Evolutionary conservation across 2,329 filamentous ascomycete species (phyloP), one percentile per base, ranked within the genome.

Genomic region (Fusarium keratoplasticum): DNA sequence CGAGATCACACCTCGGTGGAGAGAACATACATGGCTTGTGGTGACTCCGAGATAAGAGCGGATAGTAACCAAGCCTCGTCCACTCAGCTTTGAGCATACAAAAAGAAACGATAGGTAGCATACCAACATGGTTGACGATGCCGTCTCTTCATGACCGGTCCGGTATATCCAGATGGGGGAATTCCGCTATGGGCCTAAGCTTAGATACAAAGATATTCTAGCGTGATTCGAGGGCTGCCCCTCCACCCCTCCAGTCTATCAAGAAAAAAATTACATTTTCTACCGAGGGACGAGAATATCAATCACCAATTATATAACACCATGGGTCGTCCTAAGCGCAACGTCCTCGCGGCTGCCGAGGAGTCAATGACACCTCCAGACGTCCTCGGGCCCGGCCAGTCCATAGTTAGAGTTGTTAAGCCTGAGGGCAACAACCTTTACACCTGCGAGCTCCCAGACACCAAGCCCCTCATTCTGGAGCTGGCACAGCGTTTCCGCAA

Each of bases 381-480:
- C 55, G 79, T 82, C 87, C 91, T 86, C 81, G 91, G 84, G 82
- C 85, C 81, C 82, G 92, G 80, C 85, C 95, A 86, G 79, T 86
- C 87, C 61, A 89, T 99, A 69, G 95, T 94, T 20, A 93, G 92
- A 66, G 92, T 98, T 67, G 84, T 94, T 79, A 94, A 94, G 82
- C 93, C 93, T 50, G 93, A 95, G 76, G 96, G 96, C 75, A 98
- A 98, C 85, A 97, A 94, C 82, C 87, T 97, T 47, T 98, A 97
- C 86, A 89, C 89, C 50, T 94, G 96, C 80, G 88, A 92, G 80
- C 86, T 95, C 33, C 91, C 95, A 27, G 87, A 88, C 76, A 88
- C 89, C 67, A 89, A 91, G 78, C 84, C 88, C 8, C 83, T 96
- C 42, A 85, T 97, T 20, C 92, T 95, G 25, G 95, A 98, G 86